Conservation (phyloP, 305 asterid genomes). For the Fraxinus dipetala region DNA sequence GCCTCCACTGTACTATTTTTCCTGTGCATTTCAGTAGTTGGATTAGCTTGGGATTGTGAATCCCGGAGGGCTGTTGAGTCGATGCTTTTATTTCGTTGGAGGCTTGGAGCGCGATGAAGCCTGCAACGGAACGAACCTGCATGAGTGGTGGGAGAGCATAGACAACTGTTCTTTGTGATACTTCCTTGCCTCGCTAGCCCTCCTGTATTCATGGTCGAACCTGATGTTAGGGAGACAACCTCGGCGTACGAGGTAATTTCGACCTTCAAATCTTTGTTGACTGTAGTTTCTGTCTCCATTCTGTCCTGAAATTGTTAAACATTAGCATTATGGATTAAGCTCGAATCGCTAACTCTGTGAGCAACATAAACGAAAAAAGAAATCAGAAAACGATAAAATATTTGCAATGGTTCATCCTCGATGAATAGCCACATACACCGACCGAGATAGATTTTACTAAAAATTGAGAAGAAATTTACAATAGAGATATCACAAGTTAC, state of each 20-base stretch:
- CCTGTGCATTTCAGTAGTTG: background rate
- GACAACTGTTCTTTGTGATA: constrained; percentile 51
- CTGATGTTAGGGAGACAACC: constrained; percentile 18
- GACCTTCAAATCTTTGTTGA: constrained; percentile 47
- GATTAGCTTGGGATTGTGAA: constrained; percentile 32
- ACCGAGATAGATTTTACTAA: background rate
- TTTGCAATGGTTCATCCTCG: background rate
- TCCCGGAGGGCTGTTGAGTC: constrained; percentile 31
- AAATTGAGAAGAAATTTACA: background rate
- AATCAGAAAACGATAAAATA: background rate
- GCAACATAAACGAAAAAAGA: background rate
- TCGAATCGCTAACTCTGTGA: background rate
- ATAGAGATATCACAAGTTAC: background rate
- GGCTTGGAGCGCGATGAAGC: constrained; percentile 62
- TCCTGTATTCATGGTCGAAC: constrained; percentile 15
- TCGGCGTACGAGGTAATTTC: constrained; percentile 34
- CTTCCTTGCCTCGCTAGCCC: constrained; percentile 71
- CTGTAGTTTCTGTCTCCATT: constrained; percentile 5
- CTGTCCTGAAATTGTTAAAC: background rate
- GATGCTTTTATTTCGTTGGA: constrained; percentile 62
- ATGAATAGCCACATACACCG: background rate
- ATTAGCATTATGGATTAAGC: background rate
- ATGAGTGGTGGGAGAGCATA: constrained; percentile 81
- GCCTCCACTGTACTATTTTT: constrained; percentile 28
- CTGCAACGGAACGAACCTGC: constrained; percentile 81